Evolutionary conservation across 2,329 filamentous ascomycete genomes (phyloP).

Genomic region (Colletotrichum sansevieriae): DNA sequence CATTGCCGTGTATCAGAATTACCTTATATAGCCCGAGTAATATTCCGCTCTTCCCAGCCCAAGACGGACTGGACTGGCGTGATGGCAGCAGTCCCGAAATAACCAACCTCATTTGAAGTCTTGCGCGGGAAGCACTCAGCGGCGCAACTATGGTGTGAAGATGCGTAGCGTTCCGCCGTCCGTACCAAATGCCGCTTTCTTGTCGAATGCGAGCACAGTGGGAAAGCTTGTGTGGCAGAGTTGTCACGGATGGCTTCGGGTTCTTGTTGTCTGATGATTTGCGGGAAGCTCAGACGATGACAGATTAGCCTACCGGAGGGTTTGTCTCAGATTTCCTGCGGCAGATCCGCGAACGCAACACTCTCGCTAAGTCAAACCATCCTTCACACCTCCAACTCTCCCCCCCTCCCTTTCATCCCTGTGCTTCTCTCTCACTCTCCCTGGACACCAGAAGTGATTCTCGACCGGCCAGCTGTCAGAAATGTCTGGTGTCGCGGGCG

Average conservation of each 20-base stretch:
- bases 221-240: constrained; percentile 3
- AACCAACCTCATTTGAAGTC: constrained; percentile 3
- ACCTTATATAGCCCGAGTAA: neutral
- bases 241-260: neutral
- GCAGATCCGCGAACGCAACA: constrained; percentile 31
- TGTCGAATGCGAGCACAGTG: constrained; percentile 22
- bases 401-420: neutral
- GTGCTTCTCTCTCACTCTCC: neutral
- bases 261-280: constrained; percentile 29
- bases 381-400: neutral
- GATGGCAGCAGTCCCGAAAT: constrained; percentile 10
- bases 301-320: constrained; percentile 28
- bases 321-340: constrained; percentile 37
- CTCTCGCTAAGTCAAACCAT: constrained; percentile 1
- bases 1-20: neutral
- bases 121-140: neutral
- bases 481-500: neutral
- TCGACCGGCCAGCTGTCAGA: neutral
- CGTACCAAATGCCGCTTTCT: constrained; percentile 25
- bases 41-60: neutral
- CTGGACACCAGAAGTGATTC: neutral
- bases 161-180: constrained; percentile 12
- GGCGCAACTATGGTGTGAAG: neutral
- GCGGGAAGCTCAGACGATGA: constrained; percentile 35
- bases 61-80: neutral